Conservation (phyloP, 192 early-diverging fungal species). For the Podila epicladia region DNA sequence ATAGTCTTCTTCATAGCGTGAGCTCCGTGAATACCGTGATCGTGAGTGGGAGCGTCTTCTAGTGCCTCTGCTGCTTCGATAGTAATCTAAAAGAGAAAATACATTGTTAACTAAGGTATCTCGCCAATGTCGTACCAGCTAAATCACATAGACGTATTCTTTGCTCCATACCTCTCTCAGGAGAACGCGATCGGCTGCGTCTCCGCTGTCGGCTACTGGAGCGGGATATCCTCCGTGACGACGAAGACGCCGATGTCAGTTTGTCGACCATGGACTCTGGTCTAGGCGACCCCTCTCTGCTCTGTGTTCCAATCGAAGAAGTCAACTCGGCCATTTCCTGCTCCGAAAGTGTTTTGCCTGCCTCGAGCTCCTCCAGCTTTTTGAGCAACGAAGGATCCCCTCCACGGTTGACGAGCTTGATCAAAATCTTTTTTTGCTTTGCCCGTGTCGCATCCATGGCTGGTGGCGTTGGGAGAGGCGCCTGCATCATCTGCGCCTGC, state of each 20-base stretch:
- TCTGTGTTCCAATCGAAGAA: slow-evolving; percentile 8
- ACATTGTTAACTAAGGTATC: not conserved
- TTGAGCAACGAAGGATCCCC: slow-evolving; percentile 36
- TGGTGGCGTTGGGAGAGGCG: not conserved
- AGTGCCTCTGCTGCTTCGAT: slow-evolving; percentile 9
- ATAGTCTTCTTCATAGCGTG: slow-evolving; percentile 33
- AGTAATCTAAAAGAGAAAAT: slow-evolving; percentile 4
- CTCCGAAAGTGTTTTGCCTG: slow-evolving; percentile 34
- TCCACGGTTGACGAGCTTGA: slow-evolving; percentile 42
- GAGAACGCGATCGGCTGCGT: slow-evolving; percentile 33
- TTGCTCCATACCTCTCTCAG: slow-evolving; percentile 10
- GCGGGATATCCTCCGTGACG: slow-evolving; percentile 28
- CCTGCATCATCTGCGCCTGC: slow-evolving; percentile 48
- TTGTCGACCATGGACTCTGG: slow-evolving; percentile 28
- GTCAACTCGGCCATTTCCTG: slow-evolving; percentile 33
- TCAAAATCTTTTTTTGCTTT: slow-evolving; percentile 36
- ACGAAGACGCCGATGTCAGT: slow-evolving; percentile 27
- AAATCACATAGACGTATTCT: not conserved
- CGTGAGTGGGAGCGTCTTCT: slow-evolving; percentile 29
- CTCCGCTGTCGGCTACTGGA: slow-evolving; percentile 35
- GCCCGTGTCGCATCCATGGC: slow-evolving; percentile 37
- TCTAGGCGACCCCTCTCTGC: slow-evolving; percentile 12
- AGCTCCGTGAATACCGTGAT: slow-evolving; percentile 35
- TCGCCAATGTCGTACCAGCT: not conserved
- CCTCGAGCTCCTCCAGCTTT: slow-evolving; percentile 42